Percentiles rank a stretch among this genome's conserved stretches.
These are phyloP conservation scores for Psidium friedrichsthalianum DNA, from an alignment of 345 rosid species.

Conservation along the genomic window DNA sequence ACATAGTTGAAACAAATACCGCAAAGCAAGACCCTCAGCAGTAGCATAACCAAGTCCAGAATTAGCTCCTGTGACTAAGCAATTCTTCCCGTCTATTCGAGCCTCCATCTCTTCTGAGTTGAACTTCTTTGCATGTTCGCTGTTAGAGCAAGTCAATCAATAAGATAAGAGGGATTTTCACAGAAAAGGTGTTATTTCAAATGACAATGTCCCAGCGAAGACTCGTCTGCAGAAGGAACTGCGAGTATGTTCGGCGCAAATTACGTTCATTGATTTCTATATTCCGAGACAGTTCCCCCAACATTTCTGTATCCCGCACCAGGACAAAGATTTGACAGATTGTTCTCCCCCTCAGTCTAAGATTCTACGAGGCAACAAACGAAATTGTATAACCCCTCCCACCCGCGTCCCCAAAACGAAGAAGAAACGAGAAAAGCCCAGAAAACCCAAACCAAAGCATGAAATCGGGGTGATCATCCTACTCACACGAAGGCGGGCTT, in stretches of 20 bases:
- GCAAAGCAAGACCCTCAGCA: slow-evolving; percentile 90
- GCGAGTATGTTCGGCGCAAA: background rate
- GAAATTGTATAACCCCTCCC: background rate
- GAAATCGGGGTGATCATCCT: background rate
- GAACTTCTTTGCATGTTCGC: slow-evolving; percentile 62
- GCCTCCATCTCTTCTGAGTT: slow-evolving; percentile 56
- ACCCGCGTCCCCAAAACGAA: background rate
- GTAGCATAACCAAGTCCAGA: slow-evolving; percentile 88
- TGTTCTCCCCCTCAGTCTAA: background rate
- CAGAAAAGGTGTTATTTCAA: background rate
- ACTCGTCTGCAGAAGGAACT: background rate
- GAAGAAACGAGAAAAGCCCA: background rate
- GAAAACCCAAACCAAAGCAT: background rate
- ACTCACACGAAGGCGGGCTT: slow-evolving; percentile 68
- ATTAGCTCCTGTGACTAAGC: slow-evolving; percentile 91
- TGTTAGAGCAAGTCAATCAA: background rate
- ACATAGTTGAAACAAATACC: slow-evolving; percentile 25
- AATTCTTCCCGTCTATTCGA: slow-evolving; percentile 55
- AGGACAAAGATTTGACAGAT: background rate
- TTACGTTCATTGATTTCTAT: background rate
- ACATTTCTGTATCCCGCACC: background rate
- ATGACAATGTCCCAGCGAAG: background rate
- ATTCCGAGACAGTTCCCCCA: background rate
- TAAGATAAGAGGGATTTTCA: background rate
- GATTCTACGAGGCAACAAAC: background rate